Base-by-base conservation (phyloP, 495 filamentous ascomycete genomes). In the Trypethelium eluteriae region DNA sequence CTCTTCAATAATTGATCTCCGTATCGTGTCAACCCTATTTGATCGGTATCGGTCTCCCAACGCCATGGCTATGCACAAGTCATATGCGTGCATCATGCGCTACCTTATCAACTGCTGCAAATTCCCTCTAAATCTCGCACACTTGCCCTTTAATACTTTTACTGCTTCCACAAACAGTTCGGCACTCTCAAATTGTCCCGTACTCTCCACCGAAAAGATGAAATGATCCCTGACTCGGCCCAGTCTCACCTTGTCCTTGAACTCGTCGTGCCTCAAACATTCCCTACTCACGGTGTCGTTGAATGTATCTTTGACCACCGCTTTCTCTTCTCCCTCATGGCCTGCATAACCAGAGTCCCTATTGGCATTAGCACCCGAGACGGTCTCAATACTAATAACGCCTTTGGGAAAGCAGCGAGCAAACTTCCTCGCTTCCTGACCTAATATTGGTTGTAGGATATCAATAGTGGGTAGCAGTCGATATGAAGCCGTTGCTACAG, bases 211-310 rank as follows among this genome's bases (percentile, higher is more conserved):
- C 65, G 84, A 86, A 82, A 92, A 99, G 77, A 99, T 97, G 74
- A 99, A 99, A 77, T 99, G 95, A 78, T 99, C 95, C 68, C 89
- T 79, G 49, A 90, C 78, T 38, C 95, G 83, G 53, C 95, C 95
- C 12, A 99, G 82, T 81, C 91, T 93, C 64, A 99, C 95, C 81
- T 95, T 98, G 66, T 82, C 89, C 71, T 94, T 84, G 81, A 99
- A 98, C 77, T 98, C 95, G 49, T 86, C 84, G 74, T 99, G 93
- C 50, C 95, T 83, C 71, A 98, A 75, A 68, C 89, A 93, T 79
- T 99, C 95, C 67, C 95, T 83, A 74, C 88, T 92, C 66, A 99
- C 94, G 2, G 93, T 98, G 76, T 99, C 94, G 62, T 88, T 88
- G 77, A 88, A 86, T 0, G 92, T 79, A 77, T 97, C 86, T 64